Base-by-base conservation (phyloP, 768 basidiomycete genomes). In the Leucosporidium yakuticum region DNA sequence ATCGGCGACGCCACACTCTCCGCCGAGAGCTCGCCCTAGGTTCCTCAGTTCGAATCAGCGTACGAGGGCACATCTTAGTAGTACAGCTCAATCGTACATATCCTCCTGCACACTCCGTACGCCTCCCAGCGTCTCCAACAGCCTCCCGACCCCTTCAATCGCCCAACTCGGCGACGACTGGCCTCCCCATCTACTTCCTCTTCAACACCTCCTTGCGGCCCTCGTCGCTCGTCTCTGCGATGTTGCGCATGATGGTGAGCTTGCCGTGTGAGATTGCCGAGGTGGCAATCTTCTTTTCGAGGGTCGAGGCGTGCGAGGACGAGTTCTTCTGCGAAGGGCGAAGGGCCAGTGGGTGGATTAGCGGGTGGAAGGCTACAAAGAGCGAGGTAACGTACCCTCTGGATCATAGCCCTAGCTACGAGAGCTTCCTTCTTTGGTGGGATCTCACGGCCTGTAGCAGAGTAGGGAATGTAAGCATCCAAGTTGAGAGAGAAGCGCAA, bases 231-330 rank as follows among this genome's bases (percentile, higher is more conserved):
- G 39, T 44, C 39, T 44, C 39, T 8, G 39, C 39, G 39, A 44
- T 15, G 14, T 3, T 2, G 39, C 39, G 39, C 39, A 44, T 44
- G 39, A 44, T 44, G 39, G 39, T 72, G 19, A 72, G 55, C 56
- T 72, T 72, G 21, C 71, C 71, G 36, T 69, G 58, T 4, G 44
- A 14, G n/a, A 69, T 23, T 9, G 71, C 71, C 4, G 55, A 59
- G 0, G 67, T 67, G 31, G 71, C 71, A 57, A 72, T 69, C n/a
- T 21, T 27, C 53, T 64, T 63, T n/a, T 72, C 71, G 48, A 67
- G 49, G 19, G 50, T 27, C 1, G 71, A n/a, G 2, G 67, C 47
- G 67, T 72, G 71, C 0, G 62, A 61, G 6, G 67, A 66, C 11
- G 71, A 64, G 59, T 60, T 63, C n/a, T 64, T 66, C 71, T 72